Evolutionary conservation across 2,329 filamentous ascomycete genomes (phyloP).

Genomic region (Ophiocordyceps polyrhachis-furcata): DNA sequence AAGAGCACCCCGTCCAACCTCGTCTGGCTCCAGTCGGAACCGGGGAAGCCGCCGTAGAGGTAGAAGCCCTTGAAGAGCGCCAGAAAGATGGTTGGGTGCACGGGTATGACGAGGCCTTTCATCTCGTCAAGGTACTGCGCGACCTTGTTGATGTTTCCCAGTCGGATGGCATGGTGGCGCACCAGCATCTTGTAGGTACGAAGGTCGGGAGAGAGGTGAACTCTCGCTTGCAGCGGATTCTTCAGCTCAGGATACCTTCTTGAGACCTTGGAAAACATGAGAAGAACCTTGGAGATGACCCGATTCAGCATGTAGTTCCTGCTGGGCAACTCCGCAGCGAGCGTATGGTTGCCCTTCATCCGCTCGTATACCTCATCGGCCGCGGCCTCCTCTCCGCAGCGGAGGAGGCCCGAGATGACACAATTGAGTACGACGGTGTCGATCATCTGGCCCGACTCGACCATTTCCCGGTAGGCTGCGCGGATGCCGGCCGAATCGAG

Average conservation of each 20-base stretch:
- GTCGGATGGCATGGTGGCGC: conserved; percentile 47
- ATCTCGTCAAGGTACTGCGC: conserved; percentile 64
- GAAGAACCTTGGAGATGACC: conserved; percentile 34
- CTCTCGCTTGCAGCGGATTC: conserved; percentile 35
- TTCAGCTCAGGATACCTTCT: conserved; percentile 36
- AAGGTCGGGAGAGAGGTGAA: conserved; percentile 54
- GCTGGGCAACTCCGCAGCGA: conserved; percentile 19
- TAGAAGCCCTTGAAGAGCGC: conserved; percentile 70
- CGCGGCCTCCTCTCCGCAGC: conserved; percentile 54
- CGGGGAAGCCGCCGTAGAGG: conserved; percentile 42
- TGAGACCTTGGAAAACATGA: conserved; percentile 36
- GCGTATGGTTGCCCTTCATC: conserved; percentile 51
- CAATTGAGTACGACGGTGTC: conserved; percentile 78
- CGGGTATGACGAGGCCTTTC: conserved; percentile 44
- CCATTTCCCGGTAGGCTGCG: conserved; percentile 61
- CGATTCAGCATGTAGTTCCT: conserved; percentile 27
- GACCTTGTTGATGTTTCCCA: conserved; percentile 56
- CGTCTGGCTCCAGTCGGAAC: conserved; percentile 52
- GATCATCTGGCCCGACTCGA: conserved; percentile 71
- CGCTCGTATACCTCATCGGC: conserved; percentile 66
- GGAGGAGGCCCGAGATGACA: conserved; percentile 61
- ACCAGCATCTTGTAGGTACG: conserved; percentile 67
- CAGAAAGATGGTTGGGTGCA: conserved; percentile 63
- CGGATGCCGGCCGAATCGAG: conserved; percentile 57
- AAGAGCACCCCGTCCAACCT: conserved; percentile 51